Conservation (phyloP, 257 asterid genomes). For the Anisodus acutangulus region DNA sequence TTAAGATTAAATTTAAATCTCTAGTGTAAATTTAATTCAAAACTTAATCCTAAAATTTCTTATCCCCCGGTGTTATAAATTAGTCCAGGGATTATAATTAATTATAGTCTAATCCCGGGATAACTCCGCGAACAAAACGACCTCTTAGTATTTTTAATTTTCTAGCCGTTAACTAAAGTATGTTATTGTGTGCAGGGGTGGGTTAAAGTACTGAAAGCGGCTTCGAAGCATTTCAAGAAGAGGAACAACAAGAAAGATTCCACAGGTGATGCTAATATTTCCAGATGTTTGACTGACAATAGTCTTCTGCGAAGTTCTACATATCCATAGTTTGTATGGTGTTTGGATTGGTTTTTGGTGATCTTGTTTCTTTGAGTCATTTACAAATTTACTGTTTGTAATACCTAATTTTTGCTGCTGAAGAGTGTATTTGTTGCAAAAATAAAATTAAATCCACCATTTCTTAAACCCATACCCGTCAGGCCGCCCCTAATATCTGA, state of each 20-base stretch:
- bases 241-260: constrained; percentile 37
- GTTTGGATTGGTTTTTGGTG: not conserved
- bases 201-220: constrained; percentile 72
- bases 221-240: constrained; percentile 76
- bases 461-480: too few relatives aligned
- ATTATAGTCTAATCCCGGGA: too few relatives aligned
- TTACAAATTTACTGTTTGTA: not conserved
- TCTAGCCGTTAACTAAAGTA: not conserved
- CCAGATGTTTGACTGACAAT: not conserved
- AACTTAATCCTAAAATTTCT: too few relatives aligned
- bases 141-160: not conserved
- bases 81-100: too few relatives aligned
- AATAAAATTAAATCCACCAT: too few relatives aligned
- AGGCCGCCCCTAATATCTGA: too few relatives aligned
- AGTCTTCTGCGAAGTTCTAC: not conserved
- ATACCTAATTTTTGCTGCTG: not conserved
- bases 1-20: too few relatives aligned
- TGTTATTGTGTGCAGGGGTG: constrained; percentile 51
- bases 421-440: not conserved
- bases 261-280: not conserved
- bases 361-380: not conserved
- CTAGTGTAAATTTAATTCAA: too few relatives aligned
- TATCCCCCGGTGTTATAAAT: too few relatives aligned
- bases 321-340: constrained; percentile 5
- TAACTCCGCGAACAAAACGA: too few relatives aligned